A percentile compares a stretch with the other conserved stretches of the same genome.
phyloP scores from a whole-genome alignment of 2,329 filamentous ascomycete genomes.

The Phaeophleospora eucalypticola region DNA sequence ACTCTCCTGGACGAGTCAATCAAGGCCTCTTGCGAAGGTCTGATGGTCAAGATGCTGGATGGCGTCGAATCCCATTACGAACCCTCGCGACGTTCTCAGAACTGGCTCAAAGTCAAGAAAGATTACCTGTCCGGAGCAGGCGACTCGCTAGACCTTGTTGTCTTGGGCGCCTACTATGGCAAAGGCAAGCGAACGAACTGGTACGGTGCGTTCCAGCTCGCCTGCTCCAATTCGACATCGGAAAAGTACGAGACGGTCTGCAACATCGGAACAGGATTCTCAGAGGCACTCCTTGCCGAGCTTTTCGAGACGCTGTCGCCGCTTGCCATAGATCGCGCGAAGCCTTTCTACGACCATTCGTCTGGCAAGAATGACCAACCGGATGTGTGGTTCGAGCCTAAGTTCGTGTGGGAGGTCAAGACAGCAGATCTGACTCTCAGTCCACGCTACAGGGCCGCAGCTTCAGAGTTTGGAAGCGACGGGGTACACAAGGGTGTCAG shows the following conservation, averaged over 20 bases:
- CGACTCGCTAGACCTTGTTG: conserved; percentile 93
- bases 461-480: conserved; percentile 64
- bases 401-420: conserved; percentile 95
- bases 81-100: conserved; percentile 90
- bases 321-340: conserved; percentile 80
- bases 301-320: conserved; percentile 71
- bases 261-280: conserved; percentile 98
- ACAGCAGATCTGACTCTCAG: conserved; percentile 91
- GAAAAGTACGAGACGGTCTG: conserved; percentile 93
- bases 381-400: conserved; percentile 96
- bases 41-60: conserved; percentile 99
- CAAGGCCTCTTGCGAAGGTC: conserved; percentile 90
- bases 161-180: conserved; percentile 89
- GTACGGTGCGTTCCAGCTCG: conserved; percentile 92
- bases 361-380: conserved; percentile 84
- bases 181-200: conserved; percentile 93
- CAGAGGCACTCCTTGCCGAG: conserved; percentile 86
- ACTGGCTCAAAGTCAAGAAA: conserved; percentile 99
- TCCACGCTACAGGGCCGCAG: conserved; percentile 88
- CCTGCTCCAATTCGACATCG: conserved; percentile 77
- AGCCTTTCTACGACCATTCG: conserved; percentile 91
- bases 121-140: conserved; percentile 93
- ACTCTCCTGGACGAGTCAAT: conserved; percentile 88
- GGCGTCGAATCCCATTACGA: conserved; percentile 90
- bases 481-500: conserved; percentile 72